Base-by-base conservation (phyloP, 2,329 filamentous ascomycete species). In the Exophiala sp. region DNA sequence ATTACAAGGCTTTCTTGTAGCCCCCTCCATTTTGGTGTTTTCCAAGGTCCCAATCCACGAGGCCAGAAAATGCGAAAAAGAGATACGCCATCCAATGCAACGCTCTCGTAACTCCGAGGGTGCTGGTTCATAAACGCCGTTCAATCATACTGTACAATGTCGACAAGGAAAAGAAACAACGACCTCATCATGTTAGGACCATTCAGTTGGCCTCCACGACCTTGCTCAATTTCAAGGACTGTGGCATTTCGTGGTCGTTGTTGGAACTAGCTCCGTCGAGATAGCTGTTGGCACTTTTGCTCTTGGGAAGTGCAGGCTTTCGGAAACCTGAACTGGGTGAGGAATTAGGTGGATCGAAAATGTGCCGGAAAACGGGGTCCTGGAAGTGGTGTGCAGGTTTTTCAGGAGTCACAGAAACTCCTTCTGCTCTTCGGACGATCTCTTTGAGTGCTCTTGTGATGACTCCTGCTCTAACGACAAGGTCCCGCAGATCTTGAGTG, bases 401-500 rank as follows among this genome's bases (percentile, higher is more conserved):
- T 32, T 64, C 62, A 40, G 43, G 71, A 58, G 57, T 65, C 60
- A 36, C 62, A 16, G 67, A 64, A 11, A 76, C 74, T n/a, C 72
- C 72, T 58, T 78, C 75, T 39, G 75, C 75, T 64, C 72, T 75
- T 54, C 75, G 73, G 41, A 78, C 70, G 44, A 76, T 71, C 54
- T 78, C 75, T 59, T 78, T 78, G 49, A 78, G 60, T 10, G 75
- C 72, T 43, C 75, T 69, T 14, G 74, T 78, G 40, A 78, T 73
- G 29, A 75, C 74, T 14, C 75, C 74, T 12, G 75, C 75, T 39
- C 75, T 72, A 24, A 72, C 65, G 21, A 86, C 83, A 52, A 86
- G 80, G 63, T 84, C 80, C 60, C 78, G 76, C 11, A 86, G 73
- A 40, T 83, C 85, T 21, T 80, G 80, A 2, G 83, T 86, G 63